Evolutionary conservation across 225 moss, liverwort and hornwort species (phyloP), one percentile per base, ranked within the genome.

Genomic region (Polytrichum formosum): DNA sequence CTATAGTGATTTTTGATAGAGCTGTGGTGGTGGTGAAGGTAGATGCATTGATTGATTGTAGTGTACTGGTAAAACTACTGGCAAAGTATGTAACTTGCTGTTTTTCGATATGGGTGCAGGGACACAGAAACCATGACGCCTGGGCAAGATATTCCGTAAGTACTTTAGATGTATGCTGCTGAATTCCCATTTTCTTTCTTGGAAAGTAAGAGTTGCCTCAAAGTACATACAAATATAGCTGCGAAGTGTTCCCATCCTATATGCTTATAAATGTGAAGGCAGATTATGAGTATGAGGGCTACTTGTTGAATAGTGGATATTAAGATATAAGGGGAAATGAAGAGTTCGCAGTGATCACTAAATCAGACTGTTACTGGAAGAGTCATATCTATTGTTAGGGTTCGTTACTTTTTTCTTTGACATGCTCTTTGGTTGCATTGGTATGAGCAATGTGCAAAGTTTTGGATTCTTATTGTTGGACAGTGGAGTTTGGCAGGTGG

Each of bases 401-500:
- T 65, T 65, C 31, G 5, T 65, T 22, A 21, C 37, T 37, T 46
- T 16, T 2, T 28, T 62, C 20, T 26, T 37, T 53, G 63, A 18
- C 35, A 16, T 23, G 19, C 26, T 46, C 17, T 63, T 64, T 64
- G 7, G 31, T 28, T 28, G 28, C 26, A 30, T 10, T 53, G 10
- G 20, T 53, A 18, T 5, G 6, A 54, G 53, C 7, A 26, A n/a
- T 56, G 54, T 72, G 17, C 8, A 10, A 21, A 2, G 5, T 2
- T 33, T 61, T 69, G 46, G 19, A 17, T 26, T 7, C 26, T 26
- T 23, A 10, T 6, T 18, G 18, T 28, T 53, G n/a, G 28, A 60
- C 7, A 56, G 7, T 28, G n/a, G 54, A 55, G 22, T 35, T 60
- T 54, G 61, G 56, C 61, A 98, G 81, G 55, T 98, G 94, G 97